phyloP scores from a whole-genome alignment of 2,329 filamentous ascomycete species.

The Mycocentrospora acerina region DNA sequence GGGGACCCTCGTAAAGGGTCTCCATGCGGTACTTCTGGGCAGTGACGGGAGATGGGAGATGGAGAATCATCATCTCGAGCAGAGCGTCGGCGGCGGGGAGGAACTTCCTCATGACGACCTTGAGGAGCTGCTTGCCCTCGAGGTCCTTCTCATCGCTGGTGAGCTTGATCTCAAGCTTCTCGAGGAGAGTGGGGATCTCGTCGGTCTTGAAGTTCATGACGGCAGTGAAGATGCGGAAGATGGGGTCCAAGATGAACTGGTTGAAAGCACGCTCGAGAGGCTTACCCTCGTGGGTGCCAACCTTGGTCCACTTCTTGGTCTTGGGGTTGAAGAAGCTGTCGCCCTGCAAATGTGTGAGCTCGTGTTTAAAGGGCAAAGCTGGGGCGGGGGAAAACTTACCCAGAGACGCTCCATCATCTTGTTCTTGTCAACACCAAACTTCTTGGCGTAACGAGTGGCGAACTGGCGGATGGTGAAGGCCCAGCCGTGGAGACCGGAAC shows the following conservation, averaged over 20 bases:
- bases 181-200: conserved; percentile 76
- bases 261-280: conserved; percentile 97
- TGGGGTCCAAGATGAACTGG: conserved; percentile 99
- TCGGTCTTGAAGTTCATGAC: conserved; percentile 99
- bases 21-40: conserved; percentile 98
- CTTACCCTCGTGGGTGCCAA: conserved; percentile 79
- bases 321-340: conserved; percentile 99
- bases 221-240: conserved; percentile 96
- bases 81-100: conserved; percentile 96
- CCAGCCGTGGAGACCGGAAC: conserved; percentile 99
- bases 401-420: conserved; percentile 99
- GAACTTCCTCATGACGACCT: conserved; percentile 98
- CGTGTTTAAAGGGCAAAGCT: conserved; percentile 9
- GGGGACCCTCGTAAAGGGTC: conserved; percentile 97
- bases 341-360: conserved; percentile 54
- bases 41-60: conserved; percentile 92
- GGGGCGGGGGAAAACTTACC: conserved; percentile 56
- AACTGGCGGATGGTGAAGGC: conserved; percentile 99
- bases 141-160: conserved; percentile 81
- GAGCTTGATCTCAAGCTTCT: conserved; percentile 97
- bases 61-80: conserved; percentile 99
- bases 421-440: conserved; percentile 99
- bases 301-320: conserved; percentile 99
- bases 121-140: conserved; percentile 97
- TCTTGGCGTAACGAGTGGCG: conserved; percentile 94